Conservation (phyloP, 805 yeast species). For the Kodamaea fukazawae region DNA sequence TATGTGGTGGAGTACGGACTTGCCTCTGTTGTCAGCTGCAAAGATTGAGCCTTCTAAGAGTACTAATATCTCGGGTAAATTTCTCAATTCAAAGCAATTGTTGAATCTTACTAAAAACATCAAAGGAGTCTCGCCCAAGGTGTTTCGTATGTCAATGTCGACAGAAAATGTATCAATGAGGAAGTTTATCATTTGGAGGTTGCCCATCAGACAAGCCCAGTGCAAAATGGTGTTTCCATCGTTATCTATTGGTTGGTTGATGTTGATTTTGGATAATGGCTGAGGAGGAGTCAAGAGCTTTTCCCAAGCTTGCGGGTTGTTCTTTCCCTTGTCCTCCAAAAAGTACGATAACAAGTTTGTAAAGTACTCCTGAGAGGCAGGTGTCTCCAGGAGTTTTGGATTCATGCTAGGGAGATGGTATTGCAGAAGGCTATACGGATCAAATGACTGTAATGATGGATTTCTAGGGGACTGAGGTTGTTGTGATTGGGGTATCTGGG, state of each 20-base stretch:
- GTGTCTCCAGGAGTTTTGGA: conserved; percentile 18
- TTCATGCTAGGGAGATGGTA: conserved; percentile 33
- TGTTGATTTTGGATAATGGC: conserved; percentile 50
- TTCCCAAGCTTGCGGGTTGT: conserved; percentile 25
- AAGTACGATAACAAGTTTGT: conserved; percentile 50
- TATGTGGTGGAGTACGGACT: conserved; percentile 43
- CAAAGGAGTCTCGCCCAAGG: conserved; percentile 83
- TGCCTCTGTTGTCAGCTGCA: conserved; percentile 36
- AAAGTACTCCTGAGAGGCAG: conserved; percentile 38
- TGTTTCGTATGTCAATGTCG: conserved; percentile 67
- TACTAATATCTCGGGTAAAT: conserved; percentile 36
- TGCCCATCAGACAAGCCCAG: conserved; percentile 93
- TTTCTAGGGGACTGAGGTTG: conserved; percentile 5
- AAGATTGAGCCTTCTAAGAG: conserved; percentile 35
- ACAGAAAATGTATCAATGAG: conserved; percentile 63
- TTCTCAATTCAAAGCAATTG: conserved; percentile 37
- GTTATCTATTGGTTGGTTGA: conserved; percentile 89
- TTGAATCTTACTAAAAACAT: conserved; percentile 43
- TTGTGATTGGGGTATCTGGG: conserved; percentile 3
- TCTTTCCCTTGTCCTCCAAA: conserved; percentile 38
- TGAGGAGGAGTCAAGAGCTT: conserved; percentile 56
- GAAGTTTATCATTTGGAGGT: conserved; percentile 62
- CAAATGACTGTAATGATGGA: conserved; percentile 15
- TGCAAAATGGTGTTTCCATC: conserved; percentile 92
- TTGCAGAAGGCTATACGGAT: conserved; percentile 39